A percentile compares a stretch with the other conserved stretches of the same genome.
These are phyloP conservation scores for Triticum aestivum DNA, from an alignment of 176 grass and related monocot genomes.

Conservation along the genomic window DNA sequence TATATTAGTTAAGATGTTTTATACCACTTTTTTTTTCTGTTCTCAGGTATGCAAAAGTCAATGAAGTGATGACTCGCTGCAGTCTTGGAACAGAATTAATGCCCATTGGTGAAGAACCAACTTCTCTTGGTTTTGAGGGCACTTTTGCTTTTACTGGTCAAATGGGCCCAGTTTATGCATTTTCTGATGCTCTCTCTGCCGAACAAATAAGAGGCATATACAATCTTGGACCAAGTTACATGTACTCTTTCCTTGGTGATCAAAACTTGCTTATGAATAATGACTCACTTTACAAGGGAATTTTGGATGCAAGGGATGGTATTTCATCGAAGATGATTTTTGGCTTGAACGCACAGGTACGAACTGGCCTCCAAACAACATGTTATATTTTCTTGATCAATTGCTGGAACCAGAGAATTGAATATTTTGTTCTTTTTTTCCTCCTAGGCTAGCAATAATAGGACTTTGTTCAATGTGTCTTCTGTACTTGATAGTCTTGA, in stretches of 20 bases:
- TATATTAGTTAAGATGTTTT: conserved; percentile 20
- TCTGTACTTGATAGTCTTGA: conserved; percentile 65
- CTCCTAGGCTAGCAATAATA: conserved; percentile 77
- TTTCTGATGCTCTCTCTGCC: conserved; percentile 80
- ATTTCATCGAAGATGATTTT: conserved; percentile 95
- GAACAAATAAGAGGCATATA: conserved; percentile 97
- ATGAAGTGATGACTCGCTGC: conserved; percentile 82
- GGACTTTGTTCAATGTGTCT: conserved; percentile 87
- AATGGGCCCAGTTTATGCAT: conserved; percentile 93
- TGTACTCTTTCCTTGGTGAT: conserved; percentile 96
- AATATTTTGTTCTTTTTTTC: conserved; percentile 30
- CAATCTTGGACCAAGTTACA: conserved; percentile 95
- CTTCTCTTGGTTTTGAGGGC: conserved; percentile 70
- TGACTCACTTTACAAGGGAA: conserved; percentile 65
- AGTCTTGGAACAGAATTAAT: conserved; percentile 83
- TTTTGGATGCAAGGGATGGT: conserved; percentile 82
- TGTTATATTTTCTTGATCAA: conserved; percentile 24
- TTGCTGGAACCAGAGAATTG: conserved; percentile 15
- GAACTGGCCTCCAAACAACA: conserved; percentile 12
- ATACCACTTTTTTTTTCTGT: conserved; percentile 27
- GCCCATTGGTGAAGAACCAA: conserved; percentile 77
- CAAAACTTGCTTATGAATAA: conserved; percentile 76
- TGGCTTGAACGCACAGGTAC: conserved; percentile 95
- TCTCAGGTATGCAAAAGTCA: conserved; percentile 93
- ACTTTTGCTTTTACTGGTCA: conserved; percentile 85